A percentile compares a stretch with the other conserved stretches of the same genome.
phyloP scores from a whole-genome alignment of 352 stramenopile species.

The Achlya hypogyna region DNA sequence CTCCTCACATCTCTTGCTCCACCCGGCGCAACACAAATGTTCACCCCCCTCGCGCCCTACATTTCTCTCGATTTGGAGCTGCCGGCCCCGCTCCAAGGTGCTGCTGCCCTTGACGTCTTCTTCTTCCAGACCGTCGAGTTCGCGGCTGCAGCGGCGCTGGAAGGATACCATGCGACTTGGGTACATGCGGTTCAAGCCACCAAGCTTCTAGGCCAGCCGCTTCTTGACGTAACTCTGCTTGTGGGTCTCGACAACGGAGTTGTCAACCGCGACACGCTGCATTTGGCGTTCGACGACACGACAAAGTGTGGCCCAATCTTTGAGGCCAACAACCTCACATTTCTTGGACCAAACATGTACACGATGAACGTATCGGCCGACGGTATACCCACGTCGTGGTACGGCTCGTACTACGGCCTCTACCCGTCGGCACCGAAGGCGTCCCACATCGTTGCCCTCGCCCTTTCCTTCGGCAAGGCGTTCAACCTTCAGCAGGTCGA shows the following conservation, averaged over 20 bases:
- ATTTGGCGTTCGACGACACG: background rate
- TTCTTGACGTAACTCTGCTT: background rate
- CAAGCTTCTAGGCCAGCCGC: background rate
- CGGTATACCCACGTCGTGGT: background rate
- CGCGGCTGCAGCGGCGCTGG: background rate
- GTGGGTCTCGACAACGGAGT: background rate
- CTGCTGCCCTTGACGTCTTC: background rate
- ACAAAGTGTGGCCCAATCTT: background rate
- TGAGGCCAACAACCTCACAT: background rate
- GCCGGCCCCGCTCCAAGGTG: background rate
- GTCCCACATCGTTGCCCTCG: background rate
- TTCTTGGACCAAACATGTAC: background rate
- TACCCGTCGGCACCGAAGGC: background rate
- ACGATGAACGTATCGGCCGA: background rate
- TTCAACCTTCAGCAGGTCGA: constrained; percentile 6
- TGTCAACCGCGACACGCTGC: background rate
- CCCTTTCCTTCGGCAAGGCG: background rate
- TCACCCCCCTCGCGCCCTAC: background rate
- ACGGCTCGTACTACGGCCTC: background rate
- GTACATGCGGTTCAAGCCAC: background rate
- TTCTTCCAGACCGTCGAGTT: constrained; percentile 2
- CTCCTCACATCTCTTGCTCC: background rate
- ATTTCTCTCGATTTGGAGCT: background rate
- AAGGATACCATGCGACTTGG: background rate
- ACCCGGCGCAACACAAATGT: background rate